Evolutionary conservation across 371 early-diverging fungal genomes (phyloP).

Genomic region (Mucor saturninus): DNA sequence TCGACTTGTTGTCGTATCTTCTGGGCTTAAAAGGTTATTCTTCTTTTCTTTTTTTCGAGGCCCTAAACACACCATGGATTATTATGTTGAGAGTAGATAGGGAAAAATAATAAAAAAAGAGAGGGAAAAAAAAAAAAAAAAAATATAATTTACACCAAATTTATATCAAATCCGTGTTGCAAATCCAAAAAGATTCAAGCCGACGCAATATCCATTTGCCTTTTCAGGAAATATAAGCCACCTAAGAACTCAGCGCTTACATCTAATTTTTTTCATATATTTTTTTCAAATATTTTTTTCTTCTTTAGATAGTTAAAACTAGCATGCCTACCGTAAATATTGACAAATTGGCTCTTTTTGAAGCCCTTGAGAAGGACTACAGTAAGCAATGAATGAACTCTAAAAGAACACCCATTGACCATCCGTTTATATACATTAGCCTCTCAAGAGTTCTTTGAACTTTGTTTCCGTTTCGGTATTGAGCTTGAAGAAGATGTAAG

Average conservation of each 20-base stretch:
- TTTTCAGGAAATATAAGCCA: neutral
- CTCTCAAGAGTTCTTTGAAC: slow-evolving; percentile 90
- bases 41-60: slow-evolving; percentile 39
- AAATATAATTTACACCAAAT: slow-evolving; percentile 17
- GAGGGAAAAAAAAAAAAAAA: slow-evolving; percentile 7
- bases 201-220: neutral
- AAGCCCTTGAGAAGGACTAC: slow-evolving; percentile 80
- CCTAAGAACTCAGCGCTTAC: neutral
- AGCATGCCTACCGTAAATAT: slow-evolving; percentile 94
- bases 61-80: slow-evolving; percentile 30
- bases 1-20: slow-evolving; percentile 20
- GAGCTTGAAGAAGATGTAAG: slow-evolving; percentile 98
- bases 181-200: neutral
- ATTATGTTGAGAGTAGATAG: neutral
- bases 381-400: slow-evolving; percentile 47
- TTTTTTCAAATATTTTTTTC: neutral
- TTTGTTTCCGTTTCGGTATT: slow-evolving; percentile 99
- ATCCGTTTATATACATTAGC: slow-evolving; percentile 42
- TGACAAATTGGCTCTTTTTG: slow-evolving; percentile 88
- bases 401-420: neutral
- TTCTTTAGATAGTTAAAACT: neutral
- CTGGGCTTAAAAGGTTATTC: slow-evolving; percentile 20
- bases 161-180: neutral
- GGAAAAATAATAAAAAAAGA: slow-evolving; percentile 11
- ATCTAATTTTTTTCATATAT: neutral